These are phyloP conservation scores for Erysiphe pulchra DNA, from an alignment of 2,329 filamentous ascomycete genomes.

Conservation along the genomic window DNA sequence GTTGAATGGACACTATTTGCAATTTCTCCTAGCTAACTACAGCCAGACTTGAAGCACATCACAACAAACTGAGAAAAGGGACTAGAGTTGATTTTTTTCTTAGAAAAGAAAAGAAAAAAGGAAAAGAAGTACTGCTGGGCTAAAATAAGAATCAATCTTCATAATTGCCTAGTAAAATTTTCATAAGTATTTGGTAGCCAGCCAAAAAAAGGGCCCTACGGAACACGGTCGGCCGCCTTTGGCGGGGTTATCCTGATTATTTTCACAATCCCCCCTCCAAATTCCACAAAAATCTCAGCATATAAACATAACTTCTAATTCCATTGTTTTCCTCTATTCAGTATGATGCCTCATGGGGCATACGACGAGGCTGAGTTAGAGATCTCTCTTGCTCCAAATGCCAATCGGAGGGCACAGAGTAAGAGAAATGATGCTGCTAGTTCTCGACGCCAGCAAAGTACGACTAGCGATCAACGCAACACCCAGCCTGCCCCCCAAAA, in stretches of 20 bases:
- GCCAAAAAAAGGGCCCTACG: not conserved
- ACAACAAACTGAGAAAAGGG: too few relatives aligned
- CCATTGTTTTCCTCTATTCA: not conserved
- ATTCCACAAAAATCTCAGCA: too few relatives aligned
- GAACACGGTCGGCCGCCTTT: not conserved
- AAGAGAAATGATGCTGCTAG: slow-evolving; percentile 12
- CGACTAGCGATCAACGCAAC: slow-evolving; percentile 5
- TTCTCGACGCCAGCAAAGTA: slow-evolving; percentile 7
- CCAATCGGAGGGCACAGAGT: slow-evolving; percentile 27
- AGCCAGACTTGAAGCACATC: too few relatives aligned
- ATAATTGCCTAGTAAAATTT: too few relatives aligned
- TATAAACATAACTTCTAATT: too few relatives aligned
- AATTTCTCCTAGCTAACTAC: too few relatives aligned
- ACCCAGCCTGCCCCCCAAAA: slow-evolving; percentile 10
- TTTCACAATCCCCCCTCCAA: not conserved
- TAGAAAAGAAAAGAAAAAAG: too few relatives aligned
- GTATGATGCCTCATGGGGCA: slow-evolving; percentile 12
- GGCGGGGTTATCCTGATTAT: not conserved
- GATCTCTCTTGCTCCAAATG: slow-evolving; percentile 42
- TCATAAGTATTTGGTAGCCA: too few relatives aligned
- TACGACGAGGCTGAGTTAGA: slow-evolving; percentile 68
- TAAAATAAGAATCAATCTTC: too few relatives aligned
- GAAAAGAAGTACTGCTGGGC: too few relatives aligned
- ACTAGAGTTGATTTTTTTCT: too few relatives aligned
- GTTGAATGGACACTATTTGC: too few relatives aligned